A percentile compares a stretch with the other conserved stretches of the same genome.
These are phyloP conservation scores for Samsoniella hepiali DNA, from an alignment of 2,329 filamentous ascomycete genomes.

Conservation along the genomic window DNA sequence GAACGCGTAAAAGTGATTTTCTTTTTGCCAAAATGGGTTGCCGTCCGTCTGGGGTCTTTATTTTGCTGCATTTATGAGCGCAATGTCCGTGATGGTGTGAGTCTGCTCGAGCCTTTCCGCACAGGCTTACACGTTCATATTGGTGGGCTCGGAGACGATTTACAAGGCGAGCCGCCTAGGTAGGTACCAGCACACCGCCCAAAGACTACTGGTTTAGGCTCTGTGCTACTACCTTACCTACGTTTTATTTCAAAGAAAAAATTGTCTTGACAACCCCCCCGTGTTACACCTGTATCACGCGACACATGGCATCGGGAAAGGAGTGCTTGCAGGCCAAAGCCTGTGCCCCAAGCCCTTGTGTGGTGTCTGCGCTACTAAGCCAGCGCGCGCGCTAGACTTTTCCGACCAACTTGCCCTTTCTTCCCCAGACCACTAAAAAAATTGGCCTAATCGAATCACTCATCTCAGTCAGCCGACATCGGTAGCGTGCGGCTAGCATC, in stretches of 20 bases:
- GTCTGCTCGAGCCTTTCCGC: not conserved
- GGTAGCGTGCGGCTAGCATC: slow-evolving; percentile 15
- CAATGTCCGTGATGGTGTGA: not conserved
- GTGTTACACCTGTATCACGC: too few relatives aligned
- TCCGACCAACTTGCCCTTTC: not conserved
- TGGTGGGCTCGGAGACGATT: too few relatives aligned
- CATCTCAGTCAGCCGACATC: slow-evolving; percentile 15
- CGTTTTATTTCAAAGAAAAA: too few relatives aligned
- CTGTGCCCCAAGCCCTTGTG: not conserved
- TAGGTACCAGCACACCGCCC: not conserved
- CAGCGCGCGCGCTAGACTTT: not conserved
- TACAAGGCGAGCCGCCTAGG: too few relatives aligned
- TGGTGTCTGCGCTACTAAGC: not conserved
- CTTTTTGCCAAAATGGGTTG: slow-evolving; percentile 1
- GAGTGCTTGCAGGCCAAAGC: not conserved
- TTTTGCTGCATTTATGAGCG: not conserved
- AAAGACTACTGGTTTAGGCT: not conserved
- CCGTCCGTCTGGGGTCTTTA: too few relatives aligned
- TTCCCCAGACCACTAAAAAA: slow-evolving; percentile 14
- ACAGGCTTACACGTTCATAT: too few relatives aligned
- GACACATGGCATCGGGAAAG: not conserved
- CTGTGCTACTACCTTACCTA: not conserved
- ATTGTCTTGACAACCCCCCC: too few relatives aligned
- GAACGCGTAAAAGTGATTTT: not conserved
- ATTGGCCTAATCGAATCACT: slow-evolving; percentile 6